Conservation (phyloP, 345 rosid species). For the Ricinus communis region DNA sequence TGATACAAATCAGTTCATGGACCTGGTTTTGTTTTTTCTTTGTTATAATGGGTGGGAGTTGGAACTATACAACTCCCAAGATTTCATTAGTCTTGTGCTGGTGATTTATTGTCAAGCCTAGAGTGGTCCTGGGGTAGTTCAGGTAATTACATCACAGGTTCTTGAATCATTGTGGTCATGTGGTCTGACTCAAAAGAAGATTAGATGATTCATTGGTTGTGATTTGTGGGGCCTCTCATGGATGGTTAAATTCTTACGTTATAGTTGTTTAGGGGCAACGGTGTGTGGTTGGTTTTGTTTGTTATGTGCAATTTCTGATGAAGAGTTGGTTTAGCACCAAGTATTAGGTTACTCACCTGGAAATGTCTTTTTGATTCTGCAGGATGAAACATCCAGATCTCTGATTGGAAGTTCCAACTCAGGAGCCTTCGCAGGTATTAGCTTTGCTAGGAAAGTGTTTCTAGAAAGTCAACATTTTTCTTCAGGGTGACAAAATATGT, state of each 20-base stretch:
- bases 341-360: not conserved
- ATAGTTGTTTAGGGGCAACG: not conserved
- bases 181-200: not conserved
- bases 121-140: not conserved
- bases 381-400: conserved; percentile 12
- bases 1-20: not conserved
- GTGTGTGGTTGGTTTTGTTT: not conserved
- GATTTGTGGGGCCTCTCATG: too few relatives aligned
- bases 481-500: not conserved
- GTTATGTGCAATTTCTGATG: not conserved
- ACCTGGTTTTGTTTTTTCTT: not conserved
- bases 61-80: not conserved
- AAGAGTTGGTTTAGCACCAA: not conserved
- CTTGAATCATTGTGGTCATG: not conserved
- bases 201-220: not conserved
- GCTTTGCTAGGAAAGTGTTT: conserved; percentile 7
- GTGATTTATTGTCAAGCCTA: not conserved
- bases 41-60: not conserved
- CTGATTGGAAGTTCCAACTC: conserved; percentile 5
- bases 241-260: not conserved
- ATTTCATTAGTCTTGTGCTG: not conserved
- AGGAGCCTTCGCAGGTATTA: not conserved
- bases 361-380: not conserved
- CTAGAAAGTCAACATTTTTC: conserved; percentile 8
- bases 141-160: not conserved